phyloP scores from a whole-genome alignment of 768 basidiomycete species.

The Rhizopogon rudus region DNA sequence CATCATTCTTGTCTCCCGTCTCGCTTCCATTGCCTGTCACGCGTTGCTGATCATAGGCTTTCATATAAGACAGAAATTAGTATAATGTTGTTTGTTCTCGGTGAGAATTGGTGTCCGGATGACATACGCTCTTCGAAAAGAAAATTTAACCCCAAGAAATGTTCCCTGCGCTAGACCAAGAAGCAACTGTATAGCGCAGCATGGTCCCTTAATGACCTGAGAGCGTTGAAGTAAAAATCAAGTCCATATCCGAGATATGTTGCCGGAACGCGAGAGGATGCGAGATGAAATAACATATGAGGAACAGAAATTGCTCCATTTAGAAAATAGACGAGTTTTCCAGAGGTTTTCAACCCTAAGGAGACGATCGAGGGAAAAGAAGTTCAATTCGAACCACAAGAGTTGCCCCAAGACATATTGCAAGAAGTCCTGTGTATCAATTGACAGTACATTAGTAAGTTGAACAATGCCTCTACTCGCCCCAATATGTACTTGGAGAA shows the following conservation, averaged over 20 bases:
- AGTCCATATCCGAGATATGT: constrained; percentile 21
- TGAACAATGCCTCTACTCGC: constrained; percentile 23
- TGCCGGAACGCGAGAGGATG: constrained; percentile 17
- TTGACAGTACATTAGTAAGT: constrained; percentile 25
- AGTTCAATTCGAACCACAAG: constrained; percentile 16
- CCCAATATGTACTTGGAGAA: constrained; percentile 7
- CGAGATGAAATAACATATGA: constrained; percentile 20
- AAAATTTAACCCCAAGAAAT: constrained; percentile 15
- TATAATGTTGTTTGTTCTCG: constrained; percentile 20
- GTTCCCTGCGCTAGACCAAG: constrained; percentile 20
- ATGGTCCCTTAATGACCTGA: constrained; percentile 26
- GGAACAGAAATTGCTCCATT: constrained; percentile 17
- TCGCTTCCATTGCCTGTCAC: constrained; percentile 29
- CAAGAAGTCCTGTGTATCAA: constrained; percentile 9
- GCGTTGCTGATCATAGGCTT: constrained; percentile 21
- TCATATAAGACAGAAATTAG: constrained; percentile 16
- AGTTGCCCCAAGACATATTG: not conserved
- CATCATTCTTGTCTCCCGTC: not conserved
- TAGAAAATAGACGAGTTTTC: constrained; percentile 9
- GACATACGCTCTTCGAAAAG: constrained; percentile 22
- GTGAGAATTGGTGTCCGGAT: constrained; percentile 17
- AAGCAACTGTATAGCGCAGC: constrained; percentile 14
- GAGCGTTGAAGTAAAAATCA: constrained; percentile 17
- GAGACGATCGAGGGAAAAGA: constrained; percentile 13
- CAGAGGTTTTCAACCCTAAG: constrained; percentile 8